Evolutionary conservation across 805 yeast genomes (phyloP), one percentile per base, ranked within the genome.

Genomic region (Phaffomyces thermotolerans): DNA sequence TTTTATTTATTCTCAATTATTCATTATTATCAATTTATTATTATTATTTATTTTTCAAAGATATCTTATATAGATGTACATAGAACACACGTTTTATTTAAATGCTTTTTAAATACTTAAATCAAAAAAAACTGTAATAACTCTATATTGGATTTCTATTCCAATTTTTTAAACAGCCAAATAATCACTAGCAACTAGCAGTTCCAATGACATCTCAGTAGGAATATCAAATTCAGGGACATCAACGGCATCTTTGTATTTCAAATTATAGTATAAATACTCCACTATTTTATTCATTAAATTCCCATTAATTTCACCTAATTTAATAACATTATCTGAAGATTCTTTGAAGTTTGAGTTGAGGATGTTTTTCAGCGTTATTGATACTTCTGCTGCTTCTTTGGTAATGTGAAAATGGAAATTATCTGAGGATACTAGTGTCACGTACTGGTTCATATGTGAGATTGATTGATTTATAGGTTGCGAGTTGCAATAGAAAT

Each of bases 131-230:
- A n/a, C n/a, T n/a, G n/a, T n/a, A n/a, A n/a, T n/a, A n/a, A n/a
- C n/a, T n/a, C n/a, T n/a, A n/a, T n/a, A n/a, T n/a, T n/a, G n/a
- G n/a, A n/a, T n/a, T n/a, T 20, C 22, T 20, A 20, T 4, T 20
- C 22, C 22, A 20, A 4, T 4, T 29, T 13, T 6, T 47, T 42
- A 77, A 35, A 79, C 81, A 53, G 86, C 91, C 53, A 88, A 65
- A 59, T 78, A 91, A 59, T 93, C 99, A 2, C 98, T 96, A 23
- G 95, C 96, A 32, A 93, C 91, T 37, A 93, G 64, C 52, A 91
- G 66, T 59, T 93, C 98, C 48, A 91, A 67, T 0, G 98, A 96
- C 78, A 91, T 75, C 52, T 88, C 97, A 0, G 97, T 90, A 1
- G 98, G 96, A 3, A 93, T 78, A 32, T 84, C 84, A 63, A 93